Conservation (phyloP, 495 filamentous ascomycete species). For the Umbilicaria muhlenbergii region DNA sequence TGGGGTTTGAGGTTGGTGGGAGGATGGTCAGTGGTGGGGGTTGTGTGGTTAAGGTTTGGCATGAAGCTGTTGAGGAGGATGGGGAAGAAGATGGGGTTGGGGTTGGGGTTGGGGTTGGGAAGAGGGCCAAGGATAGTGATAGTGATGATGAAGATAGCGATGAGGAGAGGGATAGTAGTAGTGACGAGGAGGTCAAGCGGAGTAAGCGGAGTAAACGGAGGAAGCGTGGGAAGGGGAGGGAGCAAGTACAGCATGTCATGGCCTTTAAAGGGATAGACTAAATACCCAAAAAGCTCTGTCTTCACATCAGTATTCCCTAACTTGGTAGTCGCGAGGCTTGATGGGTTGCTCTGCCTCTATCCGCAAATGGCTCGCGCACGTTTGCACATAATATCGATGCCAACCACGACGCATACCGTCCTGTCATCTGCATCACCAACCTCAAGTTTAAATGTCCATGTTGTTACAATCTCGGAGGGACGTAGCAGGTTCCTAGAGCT, state of each 20-base stretch:
- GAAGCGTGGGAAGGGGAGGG: slow-evolving; percentile 41
- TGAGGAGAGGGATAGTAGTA: slow-evolving; percentile 25
- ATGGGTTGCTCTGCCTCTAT: no score
- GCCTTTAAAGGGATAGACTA: slow-evolving; percentile 51
- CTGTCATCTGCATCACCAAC: no score
- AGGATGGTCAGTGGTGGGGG: slow-evolving; percentile 81
- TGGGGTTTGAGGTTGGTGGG: slow-evolving; percentile 70
- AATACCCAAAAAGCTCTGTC: no score
- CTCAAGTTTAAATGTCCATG: no score
- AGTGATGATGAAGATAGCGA: slow-evolving; percentile 17
- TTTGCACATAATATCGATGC: no score
- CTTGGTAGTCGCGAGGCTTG: no score
- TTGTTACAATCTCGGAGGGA: no score
- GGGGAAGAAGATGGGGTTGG: slow-evolving; percentile 25
- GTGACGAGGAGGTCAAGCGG: slow-evolving; percentile 26
- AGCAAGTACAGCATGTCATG: slow-evolving; percentile 41
- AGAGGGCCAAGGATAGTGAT: slow-evolving; percentile 21
- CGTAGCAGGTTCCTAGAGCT: no score
- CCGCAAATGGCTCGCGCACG: no score
- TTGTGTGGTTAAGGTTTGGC: slow-evolving; percentile 72
- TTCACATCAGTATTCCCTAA: no score
- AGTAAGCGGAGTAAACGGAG: slow-evolving; percentile 38
- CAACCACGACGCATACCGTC: no score
- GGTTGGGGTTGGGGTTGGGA: slow-evolving; percentile 24
- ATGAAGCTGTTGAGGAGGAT: slow-evolving; percentile 30